Evolutionary conservation across 192 early-diverging fungal genomes (phyloP).

Genomic region (Backusella parvicylindrica): DNA sequence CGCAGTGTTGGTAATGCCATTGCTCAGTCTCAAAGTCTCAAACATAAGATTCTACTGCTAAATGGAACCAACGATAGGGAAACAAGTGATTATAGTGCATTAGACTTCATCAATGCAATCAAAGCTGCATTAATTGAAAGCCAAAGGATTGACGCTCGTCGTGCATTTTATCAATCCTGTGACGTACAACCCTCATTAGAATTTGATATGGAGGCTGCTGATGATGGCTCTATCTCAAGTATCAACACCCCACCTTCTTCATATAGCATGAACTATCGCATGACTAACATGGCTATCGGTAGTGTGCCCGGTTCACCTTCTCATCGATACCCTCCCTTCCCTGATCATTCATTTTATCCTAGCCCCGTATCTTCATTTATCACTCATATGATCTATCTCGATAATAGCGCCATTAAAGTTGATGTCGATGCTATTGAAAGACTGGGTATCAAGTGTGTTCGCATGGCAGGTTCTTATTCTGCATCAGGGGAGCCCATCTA

Average conservation of each 20-base stretch:
- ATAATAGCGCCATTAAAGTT: conserved; percentile 45
- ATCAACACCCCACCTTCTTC: conserved; percentile 14
- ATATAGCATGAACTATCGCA: background rate
- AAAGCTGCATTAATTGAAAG: conserved; percentile 59
- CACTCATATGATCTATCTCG: conserved; percentile 50
- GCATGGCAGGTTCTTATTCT: conserved; percentile 13
- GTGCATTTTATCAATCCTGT: conserved; percentile 31
- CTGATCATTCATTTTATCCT: conserved; percentile 29
- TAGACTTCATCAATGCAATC: conserved; percentile 69
- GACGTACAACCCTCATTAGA: background rate
- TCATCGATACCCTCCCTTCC: conserved; percentile 31
- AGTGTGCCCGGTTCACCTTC: conserved; percentile 17
- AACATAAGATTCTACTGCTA: conserved; percentile 64
- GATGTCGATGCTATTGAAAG: conserved; percentile 45
- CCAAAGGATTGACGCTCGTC: conserved; percentile 32
- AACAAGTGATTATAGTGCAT: conserved; percentile 62
- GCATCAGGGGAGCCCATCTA: conserved; percentile 13
- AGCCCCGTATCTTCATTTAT: conserved; percentile 40
- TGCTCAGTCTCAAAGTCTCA: conserved; percentile 46
- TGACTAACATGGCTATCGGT: background rate
- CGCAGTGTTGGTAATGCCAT: conserved; percentile 63
- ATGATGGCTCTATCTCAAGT: background rate
- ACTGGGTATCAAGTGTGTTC: conserved; percentile 48
- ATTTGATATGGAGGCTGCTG: background rate
- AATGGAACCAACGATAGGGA: conserved; percentile 71